These are phyloP conservation scores for Melanopsichium pennsylvanicum DNA, from an alignment of 1,284 basidiomycete species.

Conservation along the genomic window DNA sequence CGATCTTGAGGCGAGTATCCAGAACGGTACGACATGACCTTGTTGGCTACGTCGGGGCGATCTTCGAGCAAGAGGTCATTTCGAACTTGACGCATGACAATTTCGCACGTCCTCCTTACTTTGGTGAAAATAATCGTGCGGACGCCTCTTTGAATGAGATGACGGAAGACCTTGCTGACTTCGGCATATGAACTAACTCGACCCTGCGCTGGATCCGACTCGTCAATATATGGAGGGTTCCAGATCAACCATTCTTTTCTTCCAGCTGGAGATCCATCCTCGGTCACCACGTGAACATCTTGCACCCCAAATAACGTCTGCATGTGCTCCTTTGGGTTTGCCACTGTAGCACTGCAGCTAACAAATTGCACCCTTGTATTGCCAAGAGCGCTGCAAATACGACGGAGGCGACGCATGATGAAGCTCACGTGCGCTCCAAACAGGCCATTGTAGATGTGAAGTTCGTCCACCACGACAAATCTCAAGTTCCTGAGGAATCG, in stretches of 20 bases:
- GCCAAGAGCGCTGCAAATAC: constrained; percentile 83
- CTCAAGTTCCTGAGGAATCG: constrained; percentile 75
- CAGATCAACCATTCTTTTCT: constrained; percentile 70
- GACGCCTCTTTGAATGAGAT: constrained; percentile 81
- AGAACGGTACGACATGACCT: constrained; percentile 84
- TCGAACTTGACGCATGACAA: constrained; percentile 81
- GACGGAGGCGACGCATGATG: constrained; percentile 70
- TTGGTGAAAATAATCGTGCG: constrained; percentile 88
- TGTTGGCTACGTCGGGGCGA: constrained; percentile 77
- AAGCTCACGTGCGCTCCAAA: constrained; percentile 60
- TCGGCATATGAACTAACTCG: constrained; percentile 75
- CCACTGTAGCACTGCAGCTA: constrained; percentile 88
- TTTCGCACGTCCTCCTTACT: constrained; percentile 82
- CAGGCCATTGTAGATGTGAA: constrained; percentile 75
- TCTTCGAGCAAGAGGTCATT: constrained; percentile 78
- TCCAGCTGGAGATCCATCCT: constrained; percentile 85
- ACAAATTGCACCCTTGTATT: constrained; percentile 78
- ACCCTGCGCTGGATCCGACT: constrained; percentile 72
- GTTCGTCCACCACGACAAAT: constrained; percentile 82
- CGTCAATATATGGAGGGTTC: constrained; percentile 75
- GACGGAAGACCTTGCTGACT: constrained; percentile 78
- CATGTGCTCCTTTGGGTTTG: constrained; percentile 71
- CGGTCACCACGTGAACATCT: constrained; percentile 75
- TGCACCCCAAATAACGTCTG: constrained; percentile 68
- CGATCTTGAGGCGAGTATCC: constrained; percentile 78